Evolutionary conservation across 164 flowering plant genomes (phyloP).

Genomic region (Tetracentron sinense): DNA sequence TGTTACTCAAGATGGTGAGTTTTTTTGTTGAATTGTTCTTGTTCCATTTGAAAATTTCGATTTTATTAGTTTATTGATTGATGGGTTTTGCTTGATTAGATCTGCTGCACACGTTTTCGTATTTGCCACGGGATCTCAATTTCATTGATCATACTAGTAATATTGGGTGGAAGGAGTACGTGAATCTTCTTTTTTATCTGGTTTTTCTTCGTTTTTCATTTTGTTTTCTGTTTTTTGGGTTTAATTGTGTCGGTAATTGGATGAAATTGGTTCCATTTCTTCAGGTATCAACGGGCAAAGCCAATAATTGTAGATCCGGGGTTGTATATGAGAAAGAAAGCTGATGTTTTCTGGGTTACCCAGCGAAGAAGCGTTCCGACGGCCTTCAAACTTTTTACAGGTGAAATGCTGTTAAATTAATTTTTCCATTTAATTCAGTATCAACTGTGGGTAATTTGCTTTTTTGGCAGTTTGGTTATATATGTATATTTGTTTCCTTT

Average conservation of each 20-base stretch:
- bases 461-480: no score
- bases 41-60: background rate
- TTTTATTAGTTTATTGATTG: constrained; percentile 11
- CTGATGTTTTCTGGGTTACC: constrained; percentile 67
- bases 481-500: no score
- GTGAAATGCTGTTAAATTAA: constrained; percentile 21
- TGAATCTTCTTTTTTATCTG: background rate
- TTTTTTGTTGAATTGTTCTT: background rate
- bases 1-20: no score
- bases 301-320: constrained; percentile 75
- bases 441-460: background rate
- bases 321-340: constrained; percentile 55
- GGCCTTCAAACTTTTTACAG: constrained; percentile 72
- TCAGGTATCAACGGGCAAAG: constrained; percentile 59
- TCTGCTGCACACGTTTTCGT: no score
- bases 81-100: constrained; percentile 18
- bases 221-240: background rate
- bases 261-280: background rate
- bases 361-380: constrained; percentile 69
- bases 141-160: no score
- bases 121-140: no score
- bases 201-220: background rate
- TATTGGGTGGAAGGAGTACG: constrained; percentile 80
- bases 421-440: background rate
- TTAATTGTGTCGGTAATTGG: background rate